These are phyloP conservation scores for Taiozyma sp. DNA, from an alignment of 1,139 yeast species.

Conservation along the genomic window DNA sequence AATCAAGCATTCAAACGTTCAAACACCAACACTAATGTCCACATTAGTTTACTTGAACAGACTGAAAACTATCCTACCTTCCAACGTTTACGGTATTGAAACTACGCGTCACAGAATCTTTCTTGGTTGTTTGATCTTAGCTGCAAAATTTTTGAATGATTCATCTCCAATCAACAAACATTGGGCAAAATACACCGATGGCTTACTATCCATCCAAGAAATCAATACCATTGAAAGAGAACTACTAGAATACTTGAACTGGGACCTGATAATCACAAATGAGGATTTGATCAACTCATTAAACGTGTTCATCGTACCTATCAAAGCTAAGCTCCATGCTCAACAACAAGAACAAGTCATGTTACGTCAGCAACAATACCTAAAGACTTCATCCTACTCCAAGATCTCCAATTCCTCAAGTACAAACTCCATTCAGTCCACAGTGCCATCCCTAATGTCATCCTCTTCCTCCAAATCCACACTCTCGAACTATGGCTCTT, in stretches of 20 bases:
- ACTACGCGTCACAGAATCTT: slow-evolving; percentile 93
- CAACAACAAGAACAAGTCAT: slow-evolving; percentile 19
- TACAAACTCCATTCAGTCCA: slow-evolving; percentile 15
- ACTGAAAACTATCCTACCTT: slow-evolving; percentile 72
- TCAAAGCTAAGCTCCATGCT: slow-evolving; percentile 40
- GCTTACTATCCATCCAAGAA: slow-evolving; percentile 68
- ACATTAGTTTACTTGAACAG: slow-evolving; percentile 78
- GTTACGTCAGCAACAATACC: slow-evolving; percentile 19
- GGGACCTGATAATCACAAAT: slow-evolving; percentile 72
- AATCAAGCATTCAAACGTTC: slow-evolving; percentile 82
- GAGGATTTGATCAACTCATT: slow-evolving; percentile 66
- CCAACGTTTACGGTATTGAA: slow-evolving; percentile 88
- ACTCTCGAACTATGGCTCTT: slow-evolving; percentile 9
- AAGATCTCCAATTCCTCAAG: slow-evolving; percentile 9
- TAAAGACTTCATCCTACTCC: slow-evolving; percentile 13
- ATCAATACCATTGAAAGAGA: slow-evolving; percentile 92
- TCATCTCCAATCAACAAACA: slow-evolving; percentile 92
- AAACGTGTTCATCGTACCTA: slow-evolving; percentile 72
- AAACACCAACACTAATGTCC: slow-evolving; percentile 93
- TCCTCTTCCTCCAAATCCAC: slow-evolving; percentile 27
- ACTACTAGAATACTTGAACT: slow-evolving; percentile 71
- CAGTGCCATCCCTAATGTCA: slow-evolving; percentile 26
- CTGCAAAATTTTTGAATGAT: slow-evolving; percentile 90
- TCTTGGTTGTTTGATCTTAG: slow-evolving; percentile 78
- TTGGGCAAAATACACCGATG: slow-evolving; percentile 91